Conservation (phyloP, 2,329 filamentous ascomycete species). For the Pseudocercospora ulei region DNA sequence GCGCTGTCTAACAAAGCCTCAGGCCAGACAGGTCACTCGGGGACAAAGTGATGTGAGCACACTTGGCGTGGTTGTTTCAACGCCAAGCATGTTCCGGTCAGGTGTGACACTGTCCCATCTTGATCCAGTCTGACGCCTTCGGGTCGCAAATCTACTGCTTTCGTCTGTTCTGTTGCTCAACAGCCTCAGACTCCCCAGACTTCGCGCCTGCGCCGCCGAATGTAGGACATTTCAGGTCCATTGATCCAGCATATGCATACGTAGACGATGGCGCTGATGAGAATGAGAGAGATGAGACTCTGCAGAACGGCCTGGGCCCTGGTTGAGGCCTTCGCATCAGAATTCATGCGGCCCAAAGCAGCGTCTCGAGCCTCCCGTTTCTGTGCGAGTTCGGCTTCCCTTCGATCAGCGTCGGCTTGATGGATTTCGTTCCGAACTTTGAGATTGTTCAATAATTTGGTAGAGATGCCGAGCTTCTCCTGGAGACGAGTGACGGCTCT, state of each 20-base stretch:
- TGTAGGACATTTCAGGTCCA: constrained; percentile 17
- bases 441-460: background rate
- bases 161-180: background rate
- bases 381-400: constrained; percentile 1
- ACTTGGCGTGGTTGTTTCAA: constrained; percentile 7
- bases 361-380: background rate
- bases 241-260: constrained; percentile 10
- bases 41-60: constrained; percentile 3
- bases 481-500: background rate
- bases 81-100: constrained; percentile 4
- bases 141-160: background rate
- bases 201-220: constrained; percentile 12
- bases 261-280: constrained; percentile 3
- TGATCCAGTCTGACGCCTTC: background rate
- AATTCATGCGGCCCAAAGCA: background rate
- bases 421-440: constrained; percentile 3
- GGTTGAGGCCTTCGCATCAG: background rate
- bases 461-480: constrained; percentile 3
- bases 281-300: constrained; percentile 1
- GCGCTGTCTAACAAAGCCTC: constrained; percentile 6
- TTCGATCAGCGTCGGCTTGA: constrained; percentile 5
- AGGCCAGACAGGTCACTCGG: constrained; percentile 10
- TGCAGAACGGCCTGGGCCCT: background rate
- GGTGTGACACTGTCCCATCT: constrained; percentile 10
- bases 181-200: constrained; percentile 6